These are phyloP conservation scores for Apiosordaria backusii DNA, from an alignment of 495 filamentous ascomycete species.

Conservation along the genomic window DNA sequence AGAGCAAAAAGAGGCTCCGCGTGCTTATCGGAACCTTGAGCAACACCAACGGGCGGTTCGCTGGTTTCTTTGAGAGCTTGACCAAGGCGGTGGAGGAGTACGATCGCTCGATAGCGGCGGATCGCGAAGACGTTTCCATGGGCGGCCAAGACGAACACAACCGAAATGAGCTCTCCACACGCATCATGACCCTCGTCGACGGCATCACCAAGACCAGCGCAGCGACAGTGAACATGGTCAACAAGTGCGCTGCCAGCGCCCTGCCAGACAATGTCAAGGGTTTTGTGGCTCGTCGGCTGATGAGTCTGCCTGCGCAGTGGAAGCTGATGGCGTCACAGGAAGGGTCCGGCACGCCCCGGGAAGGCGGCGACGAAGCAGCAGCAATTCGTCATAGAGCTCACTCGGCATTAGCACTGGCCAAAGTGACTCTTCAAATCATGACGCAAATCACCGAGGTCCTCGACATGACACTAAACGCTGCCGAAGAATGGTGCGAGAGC, in stretches of 20 bases:
- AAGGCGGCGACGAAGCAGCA: slow-evolving; percentile 32
- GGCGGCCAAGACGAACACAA: slow-evolving; percentile 28
- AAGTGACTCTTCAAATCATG: slow-evolving; percentile 88
- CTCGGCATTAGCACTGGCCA: slow-evolving; percentile 73
- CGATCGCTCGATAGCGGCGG: slow-evolving; percentile 46
- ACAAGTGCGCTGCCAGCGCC: slow-evolving; percentile 76
- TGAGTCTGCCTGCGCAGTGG: slow-evolving; percentile 74
- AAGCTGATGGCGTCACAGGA: slow-evolving; percentile 49
- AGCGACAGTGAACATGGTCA: slow-evolving; percentile 72
- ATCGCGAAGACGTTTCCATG: slow-evolving; percentile 22
- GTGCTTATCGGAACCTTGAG: slow-evolving; percentile 74
- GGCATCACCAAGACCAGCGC: slow-evolving; percentile 75
- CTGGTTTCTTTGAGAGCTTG: slow-evolving; percentile 63
- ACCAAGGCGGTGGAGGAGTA: slow-evolving; percentile 71
- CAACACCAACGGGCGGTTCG: slow-evolving; percentile 71
- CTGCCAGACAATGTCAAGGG: slow-evolving; percentile 78
- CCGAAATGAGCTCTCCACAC: slow-evolving; percentile 44
- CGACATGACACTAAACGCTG: slow-evolving; percentile 77
- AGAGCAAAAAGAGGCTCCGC: slow-evolving; percentile 70
- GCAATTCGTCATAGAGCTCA: slow-evolving; percentile 53
- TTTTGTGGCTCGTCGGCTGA: slow-evolving; percentile 73
- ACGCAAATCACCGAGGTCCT: slow-evolving; percentile 75
- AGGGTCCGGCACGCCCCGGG: slow-evolving; percentile 45
- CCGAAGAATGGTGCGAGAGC: slow-evolving; percentile 80
- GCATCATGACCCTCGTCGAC: slow-evolving; percentile 64